Evolutionary conservation across 805 yeast genomes (phyloP).

Genomic region (Saturnispora zaruensis): DNA sequence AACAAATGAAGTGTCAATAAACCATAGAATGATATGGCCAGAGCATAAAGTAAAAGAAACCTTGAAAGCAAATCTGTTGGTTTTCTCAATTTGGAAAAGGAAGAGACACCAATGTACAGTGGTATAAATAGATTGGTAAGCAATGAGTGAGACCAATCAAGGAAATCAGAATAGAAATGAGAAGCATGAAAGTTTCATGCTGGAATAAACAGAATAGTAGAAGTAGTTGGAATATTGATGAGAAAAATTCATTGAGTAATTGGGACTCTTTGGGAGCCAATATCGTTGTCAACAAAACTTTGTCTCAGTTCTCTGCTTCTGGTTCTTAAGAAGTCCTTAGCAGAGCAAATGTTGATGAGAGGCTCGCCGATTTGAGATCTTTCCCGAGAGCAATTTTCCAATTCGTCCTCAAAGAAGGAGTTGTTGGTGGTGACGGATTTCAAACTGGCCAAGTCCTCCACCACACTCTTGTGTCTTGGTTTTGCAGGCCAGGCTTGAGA

Average conservation of each 20-base stretch:
- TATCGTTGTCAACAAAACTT: conserved; percentile 9
- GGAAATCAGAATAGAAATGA: background rate
- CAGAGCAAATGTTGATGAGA: conserved; percentile 22
- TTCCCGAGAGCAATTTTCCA: conserved; percentile 6
- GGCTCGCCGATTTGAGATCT: conserved; percentile 9
- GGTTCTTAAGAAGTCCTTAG: conserved; percentile 19
- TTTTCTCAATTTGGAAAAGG: background rate
- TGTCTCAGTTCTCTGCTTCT: conserved; percentile 17
- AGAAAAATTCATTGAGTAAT: background rate
- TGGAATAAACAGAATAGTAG: background rate
- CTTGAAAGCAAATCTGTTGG: background rate
- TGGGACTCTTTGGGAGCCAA: background rate
- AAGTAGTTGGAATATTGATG: background rate
- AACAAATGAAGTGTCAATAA: background rate
- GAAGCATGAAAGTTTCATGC: background rate
- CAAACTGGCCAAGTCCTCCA: conserved; percentile 14
- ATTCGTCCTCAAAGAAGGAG: conserved; percentile 20
- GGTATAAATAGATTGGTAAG: background rate
- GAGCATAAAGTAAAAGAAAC: background rate
- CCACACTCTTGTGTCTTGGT: conserved; percentile 9
- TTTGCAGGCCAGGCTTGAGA: background rate
- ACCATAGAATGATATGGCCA: background rate
- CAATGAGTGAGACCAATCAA: background rate
- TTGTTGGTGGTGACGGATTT: conserved; percentile 14
- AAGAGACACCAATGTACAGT: background rate